These are phyloP conservation scores for Pyrenophora tritici-repentis DNA, from an alignment of 2,329 filamentous ascomycete species.

Conservation along the genomic window DNA sequence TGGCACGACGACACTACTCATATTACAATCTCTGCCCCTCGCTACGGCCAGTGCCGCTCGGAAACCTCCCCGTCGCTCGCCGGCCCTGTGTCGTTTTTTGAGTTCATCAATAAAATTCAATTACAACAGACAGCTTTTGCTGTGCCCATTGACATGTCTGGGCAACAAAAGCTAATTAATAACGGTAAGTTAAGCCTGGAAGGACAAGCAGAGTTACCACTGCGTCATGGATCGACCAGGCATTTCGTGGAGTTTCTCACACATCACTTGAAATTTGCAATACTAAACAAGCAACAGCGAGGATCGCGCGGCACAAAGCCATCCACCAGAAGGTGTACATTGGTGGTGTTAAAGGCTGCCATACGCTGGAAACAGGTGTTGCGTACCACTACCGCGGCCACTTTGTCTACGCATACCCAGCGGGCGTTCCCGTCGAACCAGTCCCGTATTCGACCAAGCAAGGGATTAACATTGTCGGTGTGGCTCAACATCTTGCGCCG, in stretches of 20 bases:
- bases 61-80: too few species aligned
- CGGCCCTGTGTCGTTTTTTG: too few species aligned
- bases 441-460: constrained; percentile 25
- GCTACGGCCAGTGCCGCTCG: too few species aligned
- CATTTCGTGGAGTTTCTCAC: background rate
- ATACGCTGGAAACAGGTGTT: constrained; percentile 28
- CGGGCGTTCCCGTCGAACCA: constrained; percentile 27
- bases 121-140: too few species aligned
- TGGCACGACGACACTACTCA: too few species aligned
- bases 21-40: too few species aligned
- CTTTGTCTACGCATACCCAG: constrained; percentile 28
- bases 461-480: constrained; percentile 22
- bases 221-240: background rate
- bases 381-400: constrained; percentile 42
- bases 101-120: too few species aligned
- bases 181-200: background rate
- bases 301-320: constrained; percentile 1
- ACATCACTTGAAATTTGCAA: background rate
- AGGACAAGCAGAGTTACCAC: background rate
- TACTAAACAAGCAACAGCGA: constrained; percentile 1
- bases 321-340: constrained; percentile 30
- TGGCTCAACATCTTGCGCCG: constrained; percentile 13
- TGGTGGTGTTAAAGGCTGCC: constrained; percentile 26
- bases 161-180: background rate
- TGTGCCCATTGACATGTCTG: background rate